Conservation (phyloP, 2,329 filamentous ascomycete genomes). For the Teratosphaeria gauchensis region DNA sequence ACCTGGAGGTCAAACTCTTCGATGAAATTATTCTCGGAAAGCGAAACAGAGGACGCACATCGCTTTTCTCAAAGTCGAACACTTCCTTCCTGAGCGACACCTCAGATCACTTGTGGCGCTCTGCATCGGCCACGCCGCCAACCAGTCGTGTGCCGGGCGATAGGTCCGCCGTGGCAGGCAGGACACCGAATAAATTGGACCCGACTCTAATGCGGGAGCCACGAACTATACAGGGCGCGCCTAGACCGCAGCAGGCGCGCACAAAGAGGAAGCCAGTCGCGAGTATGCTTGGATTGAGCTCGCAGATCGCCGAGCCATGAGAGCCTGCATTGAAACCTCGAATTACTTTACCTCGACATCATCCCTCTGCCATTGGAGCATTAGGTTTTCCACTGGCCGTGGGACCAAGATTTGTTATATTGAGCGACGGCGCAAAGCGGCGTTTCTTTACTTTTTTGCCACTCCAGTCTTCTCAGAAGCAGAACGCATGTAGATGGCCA, state of each 20-base stretch:
- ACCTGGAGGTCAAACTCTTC: slow-evolving; percentile 64
- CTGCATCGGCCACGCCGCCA: slow-evolving; percentile 49
- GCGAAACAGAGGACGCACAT: slow-evolving; percentile 56
- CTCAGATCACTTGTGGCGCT: slow-evolving; percentile 70
- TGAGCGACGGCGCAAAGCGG: background rate
- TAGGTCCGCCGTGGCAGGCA: slow-evolving; percentile 48
- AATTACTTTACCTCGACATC: background rate
- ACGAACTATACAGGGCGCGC: slow-evolving; percentile 79
- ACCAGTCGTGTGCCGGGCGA: slow-evolving; percentile 46
- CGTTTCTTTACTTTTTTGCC: background rate
- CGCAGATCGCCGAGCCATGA: slow-evolving; percentile 16
- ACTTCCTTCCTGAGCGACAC: slow-evolving; percentile 61
- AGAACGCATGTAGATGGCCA: background rate
- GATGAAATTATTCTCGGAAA: slow-evolving; percentile 79
- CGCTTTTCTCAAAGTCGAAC: slow-evolving; percentile 51
- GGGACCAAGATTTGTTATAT: background rate
- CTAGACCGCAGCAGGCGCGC: slow-evolving; percentile 45
- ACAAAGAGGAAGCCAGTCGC: slow-evolving; percentile 42
- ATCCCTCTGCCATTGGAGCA: too few relatives aligned
- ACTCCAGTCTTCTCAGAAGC: background rate
- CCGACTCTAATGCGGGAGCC: slow-evolving; percentile 84
- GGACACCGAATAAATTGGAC: slow-evolving; percentile 76
- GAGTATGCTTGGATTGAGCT: slow-evolving; percentile 25
- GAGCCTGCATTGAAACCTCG: background rate
- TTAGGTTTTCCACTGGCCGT: background rate